Percentiles rank a stretch among this genome's conserved stretches.
Conservation (phyloP, 768 basidiomycete species). For the Steccherinum ochraceum region DNA sequence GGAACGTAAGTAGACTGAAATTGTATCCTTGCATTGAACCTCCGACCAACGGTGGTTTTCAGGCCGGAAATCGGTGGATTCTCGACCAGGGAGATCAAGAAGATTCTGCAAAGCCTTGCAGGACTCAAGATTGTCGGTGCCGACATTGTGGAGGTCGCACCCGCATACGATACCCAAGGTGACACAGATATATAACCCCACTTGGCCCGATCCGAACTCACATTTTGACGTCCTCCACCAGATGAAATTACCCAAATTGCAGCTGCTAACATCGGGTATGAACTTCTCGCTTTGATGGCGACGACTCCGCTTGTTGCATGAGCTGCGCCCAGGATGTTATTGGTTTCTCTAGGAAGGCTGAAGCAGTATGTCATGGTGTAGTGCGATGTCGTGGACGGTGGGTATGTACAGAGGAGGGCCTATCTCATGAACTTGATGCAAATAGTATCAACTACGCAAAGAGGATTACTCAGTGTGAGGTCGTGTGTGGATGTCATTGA, state of each 20-base stretch:
- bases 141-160: constrained; percentile 26
- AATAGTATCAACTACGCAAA: too few relatives aligned
- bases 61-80: constrained; percentile 28
- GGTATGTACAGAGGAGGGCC: too few relatives aligned
- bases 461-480: too few relatives aligned
- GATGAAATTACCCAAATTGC: constrained; percentile 27
- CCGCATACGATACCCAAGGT: constrained; percentile 25
- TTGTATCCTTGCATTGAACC: neutral
- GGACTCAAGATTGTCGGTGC: constrained; percentile 32
- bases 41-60: neutral
- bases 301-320: constrained; percentile 25
- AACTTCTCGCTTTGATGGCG: constrained; percentile 26
- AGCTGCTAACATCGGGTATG: constrained; percentile 28
- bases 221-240: constrained; percentile 7
- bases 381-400: too few relatives aligned
- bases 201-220: too few relatives aligned
- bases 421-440: too few relatives aligned
- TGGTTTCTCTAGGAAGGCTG: too few relatives aligned
- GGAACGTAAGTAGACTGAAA: constrained; percentile 16
- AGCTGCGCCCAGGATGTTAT: too few relatives aligned
- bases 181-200: neutral
- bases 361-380: too few relatives aligned
- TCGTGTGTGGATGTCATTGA: too few relatives aligned
- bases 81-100: constrained; percentile 29
- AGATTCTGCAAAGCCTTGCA: constrained; percentile 28